A percentile compares a stretch with the other conserved stretches of the same genome.
phyloP scores from a whole-genome alignment of 2,329 filamentous ascomycete species.

The Nemania sp. region DNA sequence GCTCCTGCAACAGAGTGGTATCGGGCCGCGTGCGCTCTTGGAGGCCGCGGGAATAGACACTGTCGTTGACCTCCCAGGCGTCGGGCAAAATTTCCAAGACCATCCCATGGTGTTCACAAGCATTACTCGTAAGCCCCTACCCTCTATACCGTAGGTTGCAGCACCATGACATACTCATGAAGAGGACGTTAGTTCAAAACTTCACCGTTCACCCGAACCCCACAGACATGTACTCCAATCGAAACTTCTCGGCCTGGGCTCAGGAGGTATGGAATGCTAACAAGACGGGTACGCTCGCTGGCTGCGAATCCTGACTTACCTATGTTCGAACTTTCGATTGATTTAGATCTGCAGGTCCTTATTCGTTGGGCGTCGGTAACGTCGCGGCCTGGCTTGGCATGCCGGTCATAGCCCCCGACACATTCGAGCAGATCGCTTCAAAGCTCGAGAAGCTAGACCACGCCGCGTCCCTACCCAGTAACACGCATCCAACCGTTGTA shows the following conservation, averaged over 20 bases:
- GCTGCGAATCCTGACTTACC: no score
- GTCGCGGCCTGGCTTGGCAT: conserved; percentile 44
- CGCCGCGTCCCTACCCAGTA: conserved; percentile 40
- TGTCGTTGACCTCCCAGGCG: conserved; percentile 49
- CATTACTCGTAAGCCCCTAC: conserved; percentile 34
- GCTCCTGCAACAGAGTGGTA: conserved; percentile 44
- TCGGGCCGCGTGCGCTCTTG: conserved; percentile 49
- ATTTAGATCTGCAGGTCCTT: conserved; percentile 13
- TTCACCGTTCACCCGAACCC: conserved; percentile 39
- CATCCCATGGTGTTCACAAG: conserved; percentile 44
- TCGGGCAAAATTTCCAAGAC: conserved; percentile 56
- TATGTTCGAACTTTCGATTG: not conserved
- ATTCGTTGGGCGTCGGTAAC: conserved; percentile 40
- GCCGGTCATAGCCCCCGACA: conserved; percentile 41
- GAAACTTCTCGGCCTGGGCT: conserved; percentile 37
- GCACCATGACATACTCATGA: not conserved
- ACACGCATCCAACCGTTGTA: conserved; percentile 41
- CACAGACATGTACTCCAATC: conserved; percentile 35
- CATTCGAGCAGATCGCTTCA: conserved; percentile 40
- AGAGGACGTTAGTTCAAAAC: conserved; percentile 27
- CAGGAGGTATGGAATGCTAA: conserved; percentile 38
- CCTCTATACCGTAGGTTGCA: no score
- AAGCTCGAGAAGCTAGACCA: conserved; percentile 42
- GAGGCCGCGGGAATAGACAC: conserved; percentile 47
- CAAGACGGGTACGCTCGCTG: conserved; percentile 31